phyloP scores from a whole-genome alignment of 1,284 basidiomycete species.

The Ustilago shanxiensis region DNA sequence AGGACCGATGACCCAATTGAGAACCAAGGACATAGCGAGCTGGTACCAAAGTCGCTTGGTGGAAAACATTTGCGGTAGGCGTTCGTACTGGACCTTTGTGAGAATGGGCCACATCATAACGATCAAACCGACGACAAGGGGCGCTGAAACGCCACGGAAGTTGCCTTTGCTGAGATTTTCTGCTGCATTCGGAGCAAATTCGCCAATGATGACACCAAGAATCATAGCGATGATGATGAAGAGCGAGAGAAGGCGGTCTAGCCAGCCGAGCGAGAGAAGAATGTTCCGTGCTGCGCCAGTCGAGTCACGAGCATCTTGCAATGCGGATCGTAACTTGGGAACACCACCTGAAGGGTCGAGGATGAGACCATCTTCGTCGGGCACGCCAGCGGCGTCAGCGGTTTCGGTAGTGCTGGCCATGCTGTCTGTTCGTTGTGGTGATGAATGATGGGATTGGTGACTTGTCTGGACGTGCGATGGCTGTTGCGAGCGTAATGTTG shows the following conservation, averaged over 20 bases:
- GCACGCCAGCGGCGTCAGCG: neutral
- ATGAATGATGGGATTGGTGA: neutral
- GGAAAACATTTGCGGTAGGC: conserved; percentile 76
- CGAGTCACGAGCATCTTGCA: conserved; percentile 51
- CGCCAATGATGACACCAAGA: conserved; percentile 81
- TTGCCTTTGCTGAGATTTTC: conserved; percentile 62
- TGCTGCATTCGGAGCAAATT: conserved; percentile 55
- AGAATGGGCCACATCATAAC: conserved; percentile 90
- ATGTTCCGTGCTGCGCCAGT: conserved; percentile 44
- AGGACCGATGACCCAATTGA: conserved; percentile 87
- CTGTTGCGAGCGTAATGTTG: conserved; percentile 15
- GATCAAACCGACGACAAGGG: conserved; percentile 73
- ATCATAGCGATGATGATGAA: conserved; percentile 83
- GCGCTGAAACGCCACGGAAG: conserved; percentile 68
- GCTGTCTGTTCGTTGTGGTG: conserved; percentile 7
- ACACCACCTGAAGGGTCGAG: conserved; percentile 52
- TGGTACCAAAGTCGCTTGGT: conserved; percentile 79
- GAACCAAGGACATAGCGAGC: conserved; percentile 77
- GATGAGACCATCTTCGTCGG: conserved; percentile 50
- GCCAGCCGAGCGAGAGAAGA: conserved; percentile 70
- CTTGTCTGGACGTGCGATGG: neutral
- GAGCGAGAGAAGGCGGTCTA: conserved; percentile 80
- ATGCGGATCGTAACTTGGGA: conserved; percentile 38
- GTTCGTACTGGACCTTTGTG: conserved; percentile 82
- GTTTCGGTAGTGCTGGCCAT: neutral